A percentile compares a stretch with the other conserved stretches of the same genome.
Evolutionary conservation across 257 asterid species (phyloP).

Genomic region (Salvia hispanica): DNA sequence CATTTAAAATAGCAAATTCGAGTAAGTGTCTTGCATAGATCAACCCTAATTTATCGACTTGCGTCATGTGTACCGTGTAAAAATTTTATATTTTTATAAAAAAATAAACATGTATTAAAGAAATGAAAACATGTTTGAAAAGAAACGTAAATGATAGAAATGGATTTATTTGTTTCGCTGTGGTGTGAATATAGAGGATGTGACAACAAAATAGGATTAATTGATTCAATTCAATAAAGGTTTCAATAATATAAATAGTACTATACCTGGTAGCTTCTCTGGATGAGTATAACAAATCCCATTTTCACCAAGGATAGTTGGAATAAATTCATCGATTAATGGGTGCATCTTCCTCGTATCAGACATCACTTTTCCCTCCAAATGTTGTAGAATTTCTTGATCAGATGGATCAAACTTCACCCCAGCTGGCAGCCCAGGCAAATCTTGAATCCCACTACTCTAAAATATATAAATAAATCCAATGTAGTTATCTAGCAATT

Average conservation of each 20-base stretch:
- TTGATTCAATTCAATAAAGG: background rate
- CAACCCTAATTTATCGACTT: too few species aligned
- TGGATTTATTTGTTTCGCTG: too few species aligned
- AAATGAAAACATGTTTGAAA: background rate
- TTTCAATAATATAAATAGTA: too few species aligned
- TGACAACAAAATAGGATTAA: background rate
- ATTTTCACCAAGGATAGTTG: slow-evolving; percentile 50
- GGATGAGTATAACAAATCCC: slow-evolving; percentile 67
- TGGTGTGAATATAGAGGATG: too few species aligned
- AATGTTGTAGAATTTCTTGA: slow-evolving; percentile 53
- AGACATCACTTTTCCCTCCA: slow-evolving; percentile 46
- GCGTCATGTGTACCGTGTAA: too few species aligned
- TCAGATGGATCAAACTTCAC: slow-evolving; percentile 66
- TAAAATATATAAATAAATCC: background rate
- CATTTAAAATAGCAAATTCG: too few species aligned
- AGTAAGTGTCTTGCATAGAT: too few species aligned
- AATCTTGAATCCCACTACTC: slow-evolving; percentile 42
- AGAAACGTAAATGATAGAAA: background rate
- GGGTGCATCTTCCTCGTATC: slow-evolving; percentile 47
- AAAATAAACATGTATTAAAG: background rate
- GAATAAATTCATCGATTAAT: slow-evolving; percentile 52
- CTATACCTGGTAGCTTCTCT: slow-evolving; percentile 50
- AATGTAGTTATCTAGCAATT: background rate
- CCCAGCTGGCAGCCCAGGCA: slow-evolving; percentile 58
- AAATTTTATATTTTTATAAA: too few species aligned